Percentiles rank a stretch among this genome's conserved stretches.
These are phyloP conservation scores for Stagonosporopsis chrysanthemi DNA, from an alignment of 2,329 filamentous ascomycete genomes.

Conservation along the genomic window DNA sequence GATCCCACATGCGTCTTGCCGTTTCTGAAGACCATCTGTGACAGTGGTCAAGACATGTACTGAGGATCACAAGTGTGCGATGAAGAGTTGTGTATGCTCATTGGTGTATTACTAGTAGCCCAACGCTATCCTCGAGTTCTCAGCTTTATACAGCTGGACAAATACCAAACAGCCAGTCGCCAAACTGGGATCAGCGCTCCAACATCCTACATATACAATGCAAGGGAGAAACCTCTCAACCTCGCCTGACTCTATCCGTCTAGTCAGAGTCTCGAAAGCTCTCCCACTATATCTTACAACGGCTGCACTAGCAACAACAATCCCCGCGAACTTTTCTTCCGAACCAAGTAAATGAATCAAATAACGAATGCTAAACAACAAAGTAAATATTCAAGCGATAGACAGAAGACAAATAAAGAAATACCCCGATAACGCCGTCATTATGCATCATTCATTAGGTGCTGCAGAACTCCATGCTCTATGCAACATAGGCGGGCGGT, in stretches of 20 bases:
- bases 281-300: conserved; percentile 18
- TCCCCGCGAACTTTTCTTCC: conserved; percentile 9
- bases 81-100: neutral
- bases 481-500: conserved; percentile 47
- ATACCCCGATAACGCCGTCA: conserved; percentile 12
- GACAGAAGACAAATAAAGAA: neutral
- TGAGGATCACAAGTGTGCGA: neutral
- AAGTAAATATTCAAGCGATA: conserved; percentile 11
- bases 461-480: conserved; percentile 13
- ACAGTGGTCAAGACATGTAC: neutral
- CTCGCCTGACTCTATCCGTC: neutral
- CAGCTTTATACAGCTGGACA: conserved; percentile 3
- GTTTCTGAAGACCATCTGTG: conserved; percentile 5
- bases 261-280: too few relatives aligned
- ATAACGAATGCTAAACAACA: conserved; percentile 8
- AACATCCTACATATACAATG: conserved; percentile 1
- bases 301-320: neutral
- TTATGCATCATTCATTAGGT: conserved; percentile 19
- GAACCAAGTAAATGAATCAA: neutral
- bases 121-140: neutral
- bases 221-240: neutral
- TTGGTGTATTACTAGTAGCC: conserved; percentile 11
- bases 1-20: conserved; percentile 16
- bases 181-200: neutral
- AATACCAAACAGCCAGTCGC: neutral